A percentile compares a stretch with the other conserved stretches of the same genome.
Evolutionary conservation across 2,329 filamentous ascomycete genomes (phyloP).

Genomic region (Coleophoma cylindrospora): DNA sequence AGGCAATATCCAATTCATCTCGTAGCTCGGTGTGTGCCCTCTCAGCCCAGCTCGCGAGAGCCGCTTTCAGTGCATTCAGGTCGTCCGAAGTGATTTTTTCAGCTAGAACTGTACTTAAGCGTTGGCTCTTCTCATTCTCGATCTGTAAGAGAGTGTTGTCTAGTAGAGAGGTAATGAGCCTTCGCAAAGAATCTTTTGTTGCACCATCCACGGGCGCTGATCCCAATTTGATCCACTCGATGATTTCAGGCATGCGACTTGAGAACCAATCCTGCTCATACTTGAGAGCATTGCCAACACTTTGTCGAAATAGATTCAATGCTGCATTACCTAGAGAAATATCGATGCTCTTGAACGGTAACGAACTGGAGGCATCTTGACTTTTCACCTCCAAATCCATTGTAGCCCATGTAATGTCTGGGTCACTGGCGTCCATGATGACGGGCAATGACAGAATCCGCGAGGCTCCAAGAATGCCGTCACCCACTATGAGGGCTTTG

Average conservation of each 20-base stretch:
- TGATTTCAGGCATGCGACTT: constrained; percentile 62
- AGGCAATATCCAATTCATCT: constrained; percentile 71
- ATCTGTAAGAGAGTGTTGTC: constrained; percentile 47
- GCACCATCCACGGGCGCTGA: constrained; percentile 32
- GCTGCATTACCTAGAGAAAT: constrained; percentile 56
- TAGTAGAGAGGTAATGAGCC: constrained; percentile 64
- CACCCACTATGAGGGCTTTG: constrained; percentile 67
- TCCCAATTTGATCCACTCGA: constrained; percentile 57
- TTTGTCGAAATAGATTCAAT: constrained; percentile 62
- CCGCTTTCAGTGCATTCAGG: constrained; percentile 45
- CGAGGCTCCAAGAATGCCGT: constrained; percentile 66
- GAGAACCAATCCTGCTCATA: constrained; percentile 72
- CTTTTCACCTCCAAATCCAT: constrained; percentile 46
- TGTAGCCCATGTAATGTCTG: constrained; percentile 44
- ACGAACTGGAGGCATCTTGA: constrained; percentile 23
- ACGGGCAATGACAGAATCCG: constrained; percentile 37
- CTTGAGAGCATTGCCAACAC: constrained; percentile 61
- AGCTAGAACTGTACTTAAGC: constrained; percentile 25
- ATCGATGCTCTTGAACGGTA: constrained; percentile 56
- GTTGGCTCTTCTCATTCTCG: constrained; percentile 38
- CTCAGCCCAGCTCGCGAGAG: constrained; percentile 70
- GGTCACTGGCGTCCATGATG: constrained; percentile 21
- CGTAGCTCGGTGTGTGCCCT: constrained; percentile 79
- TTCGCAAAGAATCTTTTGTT: constrained; percentile 62
- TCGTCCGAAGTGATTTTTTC: constrained; percentile 27